phyloP scores from a whole-genome alignment of 2,329 filamentous ascomycete genomes.

The Ascosphaera pollenicola region DNA sequence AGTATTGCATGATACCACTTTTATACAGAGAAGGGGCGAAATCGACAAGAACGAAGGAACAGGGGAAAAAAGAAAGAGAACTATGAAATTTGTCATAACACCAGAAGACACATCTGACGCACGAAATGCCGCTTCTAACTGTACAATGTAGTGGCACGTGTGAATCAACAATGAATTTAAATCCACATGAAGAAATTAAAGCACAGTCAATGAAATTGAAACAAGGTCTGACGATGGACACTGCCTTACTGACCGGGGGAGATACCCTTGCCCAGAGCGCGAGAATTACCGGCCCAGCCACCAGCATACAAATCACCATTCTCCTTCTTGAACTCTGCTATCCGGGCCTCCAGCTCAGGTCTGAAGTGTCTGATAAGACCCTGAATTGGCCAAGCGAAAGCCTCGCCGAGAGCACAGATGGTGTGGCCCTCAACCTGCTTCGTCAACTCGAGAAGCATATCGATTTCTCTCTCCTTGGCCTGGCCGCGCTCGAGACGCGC shows the following conservation, averaged over 20 bases:
- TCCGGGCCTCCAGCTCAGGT: conserved; percentile 80
- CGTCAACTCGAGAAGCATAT: conserved; percentile 97
- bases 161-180: background rate
- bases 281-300: conserved; percentile 61
- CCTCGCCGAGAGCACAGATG: conserved; percentile 92
- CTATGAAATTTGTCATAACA: too few relatives aligned
- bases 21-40: too few relatives aligned
- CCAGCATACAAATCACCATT: conserved; percentile 52
- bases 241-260: conserved; percentile 62
- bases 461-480: conserved; percentile 78
- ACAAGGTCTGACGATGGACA: background rate
- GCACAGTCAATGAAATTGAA: background rate
- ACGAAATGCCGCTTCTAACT: background rate
- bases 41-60: background rate
- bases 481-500: conserved; percentile 79
- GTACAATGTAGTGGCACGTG: conserved; percentile 1
- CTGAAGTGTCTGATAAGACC: conserved; percentile 96
- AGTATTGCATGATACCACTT: too few relatives aligned
- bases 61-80: background rate
- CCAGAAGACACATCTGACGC: background rate
- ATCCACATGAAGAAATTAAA: background rate
- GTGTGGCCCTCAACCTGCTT: conserved; percentile 99
- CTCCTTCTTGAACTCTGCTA: conserved; percentile 56
- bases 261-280: conserved; percentile 59
- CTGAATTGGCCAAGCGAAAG: conserved; percentile 96